phyloP scores from a whole-genome alignment of 78 protist genomes.

The Bigelowiella natans region DNA sequence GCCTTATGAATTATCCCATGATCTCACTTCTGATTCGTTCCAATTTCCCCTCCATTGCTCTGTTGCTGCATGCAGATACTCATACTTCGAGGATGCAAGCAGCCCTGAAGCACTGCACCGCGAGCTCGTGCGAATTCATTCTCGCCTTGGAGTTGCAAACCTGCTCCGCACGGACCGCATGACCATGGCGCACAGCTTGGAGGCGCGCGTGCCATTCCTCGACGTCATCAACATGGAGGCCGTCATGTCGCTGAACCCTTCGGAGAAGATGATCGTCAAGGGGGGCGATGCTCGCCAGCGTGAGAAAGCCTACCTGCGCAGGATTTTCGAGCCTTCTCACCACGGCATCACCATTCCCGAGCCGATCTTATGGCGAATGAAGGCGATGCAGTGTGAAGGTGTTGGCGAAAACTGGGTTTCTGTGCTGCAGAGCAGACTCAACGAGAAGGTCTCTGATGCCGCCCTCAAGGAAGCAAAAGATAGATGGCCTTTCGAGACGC shows the following conservation, averaged over 20 bases:
- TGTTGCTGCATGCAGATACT: no score
- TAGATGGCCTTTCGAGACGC: conserved; percentile 21
- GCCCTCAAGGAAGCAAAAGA: neutral
- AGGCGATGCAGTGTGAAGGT: conserved; percentile 29
- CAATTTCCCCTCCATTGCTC: no score
- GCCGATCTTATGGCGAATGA: conserved; percentile 12
- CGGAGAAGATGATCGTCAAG: neutral
- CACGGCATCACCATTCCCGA: neutral
- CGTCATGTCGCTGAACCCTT: neutral
- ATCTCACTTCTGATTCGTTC: no score
- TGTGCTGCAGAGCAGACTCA: conserved; percentile 8
- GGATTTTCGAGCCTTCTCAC: neutral
- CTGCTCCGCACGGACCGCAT: conserved; percentile 22
- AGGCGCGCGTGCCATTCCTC: conserved; percentile 24
- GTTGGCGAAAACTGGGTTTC: conserved; percentile 27
- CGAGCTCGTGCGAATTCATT: neutral
- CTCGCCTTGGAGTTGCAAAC: neutral
- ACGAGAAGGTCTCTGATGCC: neutral
- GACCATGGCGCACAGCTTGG: conserved; percentile 28
- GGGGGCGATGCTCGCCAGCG: neutral
- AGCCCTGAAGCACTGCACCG: neutral
- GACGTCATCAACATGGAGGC: conserved; percentile 1
- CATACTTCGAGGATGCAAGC: neutral
- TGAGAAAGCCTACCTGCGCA: conserved; percentile 3
- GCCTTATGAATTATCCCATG: no score